Base-by-base conservation (phyloP, 257 asterid genomes). In the Coffea eugenioides region DNA sequence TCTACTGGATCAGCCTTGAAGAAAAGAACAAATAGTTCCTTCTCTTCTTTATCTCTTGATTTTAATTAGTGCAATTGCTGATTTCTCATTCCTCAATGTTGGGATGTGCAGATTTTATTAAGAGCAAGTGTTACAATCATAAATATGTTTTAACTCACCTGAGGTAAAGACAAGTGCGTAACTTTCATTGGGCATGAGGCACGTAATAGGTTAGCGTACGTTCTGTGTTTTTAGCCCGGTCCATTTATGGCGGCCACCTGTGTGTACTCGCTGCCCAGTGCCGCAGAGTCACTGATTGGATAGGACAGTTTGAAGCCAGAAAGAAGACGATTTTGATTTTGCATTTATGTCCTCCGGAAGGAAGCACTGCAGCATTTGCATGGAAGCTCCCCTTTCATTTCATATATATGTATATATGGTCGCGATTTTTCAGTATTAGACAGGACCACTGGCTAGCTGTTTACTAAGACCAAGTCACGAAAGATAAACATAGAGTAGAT, bases 371-470 rank as follows among this genome's bases (percentile, higher is more conserved):
- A 69, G 70, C 70, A 25, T 31, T 65, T 65, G 70, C 70, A 10
- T 12, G 43, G 43, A 39, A 39, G 43, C 43, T 39, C 43, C 43
- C 43, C 70, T 65, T 6, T 27, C 34, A 31, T 31, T 31, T 31
- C 34, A 31, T 31, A 31, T 31, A 1, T n/a, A 4, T 10, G 2
- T n/a, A 25, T 64, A 25, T 39, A n/a, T 7, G 69, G 69, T n/a
- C 69, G 34, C 69, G 5, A 65, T 65, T 65, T 65, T 65, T 12
- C 43, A 27, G 43, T 27, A 27, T 12, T 3, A 12, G 52, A 69
- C 54, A 69, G 74, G 74, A 69, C 74, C 74, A 69, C 54, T 14
- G 49, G 49, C 68, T 69, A 54, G 7, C 54, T 69, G 74, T 43
- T 0, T 9, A 48, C 52, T 27, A 2, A 67, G 18, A 10, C 5